Evolutionary conservation across 495 filamentous ascomycete genomes (phyloP).

Genomic region (Lophium mytilinum): DNA sequence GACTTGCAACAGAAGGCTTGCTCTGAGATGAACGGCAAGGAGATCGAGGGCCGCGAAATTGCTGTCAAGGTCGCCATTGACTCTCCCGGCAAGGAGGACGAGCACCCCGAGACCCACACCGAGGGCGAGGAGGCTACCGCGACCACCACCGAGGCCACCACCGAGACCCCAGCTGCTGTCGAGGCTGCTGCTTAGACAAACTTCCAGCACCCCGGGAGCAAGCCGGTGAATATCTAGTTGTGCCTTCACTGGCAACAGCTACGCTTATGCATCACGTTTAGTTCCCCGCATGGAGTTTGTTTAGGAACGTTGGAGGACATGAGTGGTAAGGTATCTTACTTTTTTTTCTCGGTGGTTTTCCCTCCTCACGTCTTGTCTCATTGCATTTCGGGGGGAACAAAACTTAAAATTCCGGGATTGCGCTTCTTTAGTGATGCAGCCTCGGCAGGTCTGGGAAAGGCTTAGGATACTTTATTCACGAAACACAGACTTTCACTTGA

Average conservation of each 20-base stretch:
- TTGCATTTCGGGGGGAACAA: conserved; percentile 7
- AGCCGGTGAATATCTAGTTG: background rate
- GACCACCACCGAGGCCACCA: conserved; percentile 28
- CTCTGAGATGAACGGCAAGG: conserved; percentile 96
- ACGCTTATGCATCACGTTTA: conserved; percentile 5
- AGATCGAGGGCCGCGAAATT: conserved; percentile 96
- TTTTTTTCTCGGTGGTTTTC: conserved; percentile 22
- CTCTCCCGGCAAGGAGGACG: conserved; percentile 97
- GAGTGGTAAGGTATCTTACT: conserved; percentile 8
- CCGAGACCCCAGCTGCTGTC: conserved; percentile 9
- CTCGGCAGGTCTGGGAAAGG: conserved; percentile 19
- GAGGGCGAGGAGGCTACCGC: conserved; percentile 25
- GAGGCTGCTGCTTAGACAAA: conserved; percentile 22
- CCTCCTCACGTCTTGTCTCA: conserved; percentile 15
- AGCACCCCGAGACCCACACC: conserved; percentile 42
- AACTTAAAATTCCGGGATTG: conserved; percentile 14
- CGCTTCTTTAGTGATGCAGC: background rate
- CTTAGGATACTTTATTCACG: conserved; percentile 9
- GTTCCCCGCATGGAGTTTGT: conserved; percentile 5
- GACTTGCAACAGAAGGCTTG: conserved; percentile 96
- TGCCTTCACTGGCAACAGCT: conserved; percentile 3
- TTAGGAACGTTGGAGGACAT: conserved; percentile 7
- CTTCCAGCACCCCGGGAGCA: conserved; percentile 6
- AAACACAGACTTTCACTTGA: background rate
- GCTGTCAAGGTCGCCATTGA: conserved; percentile 99